phyloP scores from a whole-genome alignment of 495 filamentous ascomycete genomes.

The Schizothecium vesticola region DNA sequence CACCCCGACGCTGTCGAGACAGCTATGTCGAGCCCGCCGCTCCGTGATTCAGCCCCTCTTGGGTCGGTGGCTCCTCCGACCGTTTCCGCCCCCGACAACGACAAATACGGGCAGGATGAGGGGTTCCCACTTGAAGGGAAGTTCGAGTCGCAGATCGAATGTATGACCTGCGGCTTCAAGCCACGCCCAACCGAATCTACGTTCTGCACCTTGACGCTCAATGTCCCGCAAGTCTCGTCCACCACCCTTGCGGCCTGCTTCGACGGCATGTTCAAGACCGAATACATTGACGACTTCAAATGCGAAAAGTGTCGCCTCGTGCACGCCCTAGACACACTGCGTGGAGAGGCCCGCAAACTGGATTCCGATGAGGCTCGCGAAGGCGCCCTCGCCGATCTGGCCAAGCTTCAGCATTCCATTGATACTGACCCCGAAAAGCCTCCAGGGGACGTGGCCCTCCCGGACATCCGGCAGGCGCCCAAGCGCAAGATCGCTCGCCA shows the following conservation, averaged over 20 bases:
- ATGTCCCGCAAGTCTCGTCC: conserved; percentile 68
- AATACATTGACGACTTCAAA: conserved; percentile 93
- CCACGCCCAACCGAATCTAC: conserved; percentile 74
- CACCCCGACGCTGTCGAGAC: background rate
- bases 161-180: conserved; percentile 80
- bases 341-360: conserved; percentile 35
- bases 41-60: background rate
- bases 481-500: conserved; percentile 80
- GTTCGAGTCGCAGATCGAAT: conserved; percentile 89
- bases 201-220: conserved; percentile 88
- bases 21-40: background rate
- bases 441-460: conserved; percentile 67
- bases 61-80: background rate
- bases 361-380: conserved; percentile 41
- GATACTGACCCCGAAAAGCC: conserved; percentile 70
- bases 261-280: conserved; percentile 88
- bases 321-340: conserved; percentile 51
- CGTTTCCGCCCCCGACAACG: background rate
- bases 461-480: conserved; percentile 64
- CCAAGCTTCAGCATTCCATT: conserved; percentile 56
- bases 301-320: conserved; percentile 89
- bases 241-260: conserved; percentile 61
- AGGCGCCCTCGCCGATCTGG: conserved; percentile 43
- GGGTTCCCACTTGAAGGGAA: conserved; percentile 83
- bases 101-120: conserved; percentile 44